Evolutionary conservation across 768 basidiomycete species (phyloP).

Genomic region (Leccinum disarticulatum): DNA sequence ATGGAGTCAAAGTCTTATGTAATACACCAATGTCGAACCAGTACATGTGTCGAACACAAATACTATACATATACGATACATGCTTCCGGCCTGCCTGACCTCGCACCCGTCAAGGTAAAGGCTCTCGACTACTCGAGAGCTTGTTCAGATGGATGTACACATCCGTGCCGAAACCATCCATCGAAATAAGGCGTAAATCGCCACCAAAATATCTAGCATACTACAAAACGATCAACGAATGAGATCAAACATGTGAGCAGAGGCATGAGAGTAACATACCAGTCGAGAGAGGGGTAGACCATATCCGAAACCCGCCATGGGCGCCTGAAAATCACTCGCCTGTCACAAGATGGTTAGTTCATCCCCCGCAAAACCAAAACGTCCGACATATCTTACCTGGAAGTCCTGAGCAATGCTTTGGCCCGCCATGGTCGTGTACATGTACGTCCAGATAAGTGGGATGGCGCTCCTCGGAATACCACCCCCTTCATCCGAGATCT

Average conservation of each 20-base stretch:
- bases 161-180: slow-evolving; percentile 95
- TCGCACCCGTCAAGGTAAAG: slow-evolving; percentile 44
- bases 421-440: slow-evolving; percentile 85
- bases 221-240: slow-evolving; percentile 32
- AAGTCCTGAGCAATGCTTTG: slow-evolving; percentile 77
- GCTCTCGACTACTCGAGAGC: slow-evolving; percentile 81
- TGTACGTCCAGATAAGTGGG: slow-evolving; percentile 97
- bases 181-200: slow-evolving; percentile 87
- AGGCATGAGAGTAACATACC: slow-evolving; percentile 44
- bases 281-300: slow-evolving; percentile 88
- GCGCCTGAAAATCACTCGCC: slow-evolving; percentile 90
- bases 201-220: slow-evolving; percentile 96
- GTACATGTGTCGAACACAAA: too few species aligned
- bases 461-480: slow-evolving; percentile 82
- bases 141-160: slow-evolving; percentile 90
- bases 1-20: not conserved
- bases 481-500: slow-evolving; percentile 97
- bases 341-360: slow-evolving; percentile 23
- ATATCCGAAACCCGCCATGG: slow-evolving; percentile 97
- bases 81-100: not conserved
- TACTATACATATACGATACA: not conserved
- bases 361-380: not conserved
- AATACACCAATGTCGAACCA: not conserved
- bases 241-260: not conserved
- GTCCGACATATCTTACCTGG: slow-evolving; percentile 22